A percentile compares a stretch with the other conserved stretches of the same genome.
Evolutionary conservation across 345 rosid genomes (phyloP).

Genomic region (Mallotus nudiflorus): DNA sequence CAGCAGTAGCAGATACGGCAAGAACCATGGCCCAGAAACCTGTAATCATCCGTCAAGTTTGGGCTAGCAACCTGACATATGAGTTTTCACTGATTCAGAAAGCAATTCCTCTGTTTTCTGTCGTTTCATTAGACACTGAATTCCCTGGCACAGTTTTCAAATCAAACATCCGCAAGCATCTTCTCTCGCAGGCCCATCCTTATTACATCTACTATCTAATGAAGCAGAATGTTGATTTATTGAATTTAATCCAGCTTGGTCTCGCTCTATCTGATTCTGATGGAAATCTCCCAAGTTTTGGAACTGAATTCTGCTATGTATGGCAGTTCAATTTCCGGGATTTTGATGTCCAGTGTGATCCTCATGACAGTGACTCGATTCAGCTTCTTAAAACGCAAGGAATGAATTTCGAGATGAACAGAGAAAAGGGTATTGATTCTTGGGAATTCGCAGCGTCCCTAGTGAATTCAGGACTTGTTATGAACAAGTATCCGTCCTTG

Average conservation of each 20-base stretch:
- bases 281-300: not conserved
- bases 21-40: no score
- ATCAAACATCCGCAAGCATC: not conserved
- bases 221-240: not conserved
- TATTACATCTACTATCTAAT: not conserved
- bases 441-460: not conserved
- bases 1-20: no score
- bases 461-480: not conserved
- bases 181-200: not conserved
- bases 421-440: constrained; percentile 4
- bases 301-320: not conserved
- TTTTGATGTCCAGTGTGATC: not conserved
- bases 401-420: not conserved
- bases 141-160: not conserved
- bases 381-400: not conserved
- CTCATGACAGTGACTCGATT: not conserved
- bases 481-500: no score
- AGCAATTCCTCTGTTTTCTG: not conserved
- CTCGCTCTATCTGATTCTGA: not conserved
- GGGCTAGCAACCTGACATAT: not conserved
- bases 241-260: constrained; percentile 2
- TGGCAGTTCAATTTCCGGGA: constrained; percentile 4
- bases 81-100: not conserved
- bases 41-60: not conserved
- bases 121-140: not conserved